Conservation (phyloP, 1,139 yeast species). For the Diutina siamensis region DNA sequence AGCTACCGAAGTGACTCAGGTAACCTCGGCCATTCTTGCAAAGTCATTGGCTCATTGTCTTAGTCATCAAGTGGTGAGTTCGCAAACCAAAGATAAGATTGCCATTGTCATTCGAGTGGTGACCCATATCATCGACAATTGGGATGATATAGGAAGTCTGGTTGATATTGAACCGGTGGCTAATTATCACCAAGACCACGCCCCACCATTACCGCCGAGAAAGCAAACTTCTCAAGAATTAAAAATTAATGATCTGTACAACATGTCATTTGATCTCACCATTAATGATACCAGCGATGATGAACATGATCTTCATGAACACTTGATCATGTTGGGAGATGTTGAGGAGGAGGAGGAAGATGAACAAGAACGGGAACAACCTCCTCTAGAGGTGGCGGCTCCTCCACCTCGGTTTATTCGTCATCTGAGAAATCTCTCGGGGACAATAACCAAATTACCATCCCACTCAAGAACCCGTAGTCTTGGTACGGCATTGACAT, state of each 20-base stretch:
- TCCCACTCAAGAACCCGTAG: constrained; percentile 1
- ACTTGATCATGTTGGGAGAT: neutral
- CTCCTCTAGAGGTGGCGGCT: neutral
- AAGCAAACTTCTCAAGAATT: constrained; percentile 10
- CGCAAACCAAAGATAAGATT: constrained; percentile 33
- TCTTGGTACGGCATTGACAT: neutral
- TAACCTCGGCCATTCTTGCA: constrained; percentile 32
- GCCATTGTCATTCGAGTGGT: constrained; percentile 40
- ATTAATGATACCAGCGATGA: constrained; percentile 15
- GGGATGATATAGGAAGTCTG: constrained; percentile 15
- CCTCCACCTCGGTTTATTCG: neutral
- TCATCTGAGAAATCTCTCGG: neutral
- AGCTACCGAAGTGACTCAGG: constrained; percentile 27
- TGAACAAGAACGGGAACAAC: neutral
- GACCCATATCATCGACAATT: constrained; percentile 35
- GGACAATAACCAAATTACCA: neutral
- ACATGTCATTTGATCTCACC: constrained; percentile 14
- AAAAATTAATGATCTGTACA: constrained; percentile 17
- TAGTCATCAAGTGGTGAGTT: constrained; percentile 37
- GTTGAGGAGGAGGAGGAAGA: neutral
- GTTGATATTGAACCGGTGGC: neutral
- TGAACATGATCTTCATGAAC: constrained; percentile 4
- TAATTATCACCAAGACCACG: constrained; percentile 10
- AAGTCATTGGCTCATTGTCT: constrained; percentile 39
- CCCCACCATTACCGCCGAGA: constrained; percentile 16